A percentile compares a stretch with the other conserved stretches of the same genome.
Conservation (phyloP, 2,329 filamentous ascomycete species). For the Alternaria incomplexa region DNA sequence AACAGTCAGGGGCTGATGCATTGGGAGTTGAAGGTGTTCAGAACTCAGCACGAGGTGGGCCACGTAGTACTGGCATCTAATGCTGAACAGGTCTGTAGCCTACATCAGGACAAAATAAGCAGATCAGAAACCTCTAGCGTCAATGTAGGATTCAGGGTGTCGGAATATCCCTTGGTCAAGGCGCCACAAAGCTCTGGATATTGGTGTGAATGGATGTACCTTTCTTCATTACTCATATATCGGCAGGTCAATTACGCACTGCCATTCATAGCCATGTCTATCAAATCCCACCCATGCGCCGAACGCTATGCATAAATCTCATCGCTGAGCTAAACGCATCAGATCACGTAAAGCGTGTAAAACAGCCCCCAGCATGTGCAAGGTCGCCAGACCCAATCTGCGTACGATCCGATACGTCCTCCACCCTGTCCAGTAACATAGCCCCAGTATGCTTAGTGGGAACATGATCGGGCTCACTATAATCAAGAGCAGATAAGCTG, state of each 20-base stretch:
- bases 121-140: neutral
- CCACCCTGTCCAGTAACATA: neutral
- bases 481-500: constrained; percentile 3
- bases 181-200: neutral
- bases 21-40: neutral
- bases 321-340: neutral
- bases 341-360: neutral
- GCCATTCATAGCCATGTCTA: neutral
- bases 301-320: neutral
- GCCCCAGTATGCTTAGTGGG: neutral
- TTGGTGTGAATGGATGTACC: neutral
- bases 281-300: neutral
- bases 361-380: neutral
- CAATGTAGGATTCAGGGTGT: neutral
- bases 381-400: neutral
- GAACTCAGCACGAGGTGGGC: too few species aligned
- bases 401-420: neutral
- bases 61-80: neutral
- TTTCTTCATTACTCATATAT: neutral
- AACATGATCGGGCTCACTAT: neutral
- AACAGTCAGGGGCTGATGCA: neutral
- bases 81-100: neutral
- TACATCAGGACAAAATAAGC: neutral
- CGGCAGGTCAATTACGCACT: neutral
- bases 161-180: neutral